Base-by-base conservation (phyloP, 2,329 filamentous ascomycete genomes). In the Raffaelea albimanens region DNA sequence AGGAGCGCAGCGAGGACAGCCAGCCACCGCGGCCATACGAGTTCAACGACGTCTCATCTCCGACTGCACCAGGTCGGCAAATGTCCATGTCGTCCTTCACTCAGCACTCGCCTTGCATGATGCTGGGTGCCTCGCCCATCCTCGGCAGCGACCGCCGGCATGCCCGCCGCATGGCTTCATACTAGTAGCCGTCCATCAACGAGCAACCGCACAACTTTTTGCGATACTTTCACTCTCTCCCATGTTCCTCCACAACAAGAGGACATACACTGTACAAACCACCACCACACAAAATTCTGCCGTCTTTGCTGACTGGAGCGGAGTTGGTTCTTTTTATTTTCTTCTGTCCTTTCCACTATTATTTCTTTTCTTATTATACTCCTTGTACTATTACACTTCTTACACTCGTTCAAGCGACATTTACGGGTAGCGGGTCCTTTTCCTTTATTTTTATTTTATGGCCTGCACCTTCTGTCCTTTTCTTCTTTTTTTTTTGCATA, bases 81-180 rank as follows among this genome's bases (percentile, higher is more conserved):
- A 29, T 29, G 13, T 29, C 25, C 25, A 7, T 29, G 25, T 29
- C 25, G 7, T 63, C 50, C 16, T 18, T 46, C 5, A 61, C 42
- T 63, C 69, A 52, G 58, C 65, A 51, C 59, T 68, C 50, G 59
- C 70, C 46, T 39, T 62, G 67, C 50, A 68, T 71, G 63, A 71
- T 68, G 57, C 56, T 67, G 8, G 65, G 62, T 23, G 63, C 60
- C 31, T 69, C 63, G 42, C 65, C 66, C 33, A 63, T 67, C 48
- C 63, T 72, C 25, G 68, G 70, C 50, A 63, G 61, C 45, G 75
- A 80, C 54, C 71, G 76, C 58, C 68, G 69, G 48, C 70, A 73
- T 56, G 67, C 72, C 54, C 72, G 78, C 58, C 77, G 80, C 45
- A 79, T 83, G 75, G 78, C 74, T 45, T 83, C 80, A 11, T 83